phyloP scores from a whole-genome alignment of 2,329 filamentous ascomycete species.

The Paramyrothecium roridum region DNA sequence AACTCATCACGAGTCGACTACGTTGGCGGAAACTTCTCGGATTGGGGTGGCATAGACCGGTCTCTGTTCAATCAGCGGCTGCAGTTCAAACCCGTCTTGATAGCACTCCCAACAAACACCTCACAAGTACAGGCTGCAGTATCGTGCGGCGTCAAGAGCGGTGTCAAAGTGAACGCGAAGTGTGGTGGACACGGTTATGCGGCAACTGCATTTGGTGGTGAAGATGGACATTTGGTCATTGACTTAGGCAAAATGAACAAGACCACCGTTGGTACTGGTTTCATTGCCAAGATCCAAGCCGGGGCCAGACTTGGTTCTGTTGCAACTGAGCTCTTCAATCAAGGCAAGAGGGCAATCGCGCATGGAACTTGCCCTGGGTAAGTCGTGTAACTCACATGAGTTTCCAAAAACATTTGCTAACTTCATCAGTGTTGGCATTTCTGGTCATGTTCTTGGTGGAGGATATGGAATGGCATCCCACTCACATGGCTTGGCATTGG shows the following conservation, averaged over 20 bases:
- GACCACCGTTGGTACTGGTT: slow-evolving; percentile 13
- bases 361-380: slow-evolving; percentile 53
- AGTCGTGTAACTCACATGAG: slow-evolving; percentile 8
- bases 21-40: neutral
- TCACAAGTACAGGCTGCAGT: slow-evolving; percentile 42
- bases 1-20: neutral
- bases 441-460: slow-evolving; percentile 24
- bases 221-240: slow-evolving; percentile 36
- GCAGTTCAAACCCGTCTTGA: neutral
- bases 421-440: slow-evolving; percentile 18
- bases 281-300: slow-evolving; percentile 24
- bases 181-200: slow-evolving; percentile 53
- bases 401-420: too few relatives aligned
- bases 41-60: neutral
- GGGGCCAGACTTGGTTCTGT: slow-evolving; percentile 50
- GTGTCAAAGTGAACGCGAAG: slow-evolving; percentile 46
- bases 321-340: slow-evolving; percentile 33
- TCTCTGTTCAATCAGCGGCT: neutral
- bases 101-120: slow-evolving; percentile 20
- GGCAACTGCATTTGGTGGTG: slow-evolving; percentile 41
- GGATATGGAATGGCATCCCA: slow-evolving; percentile 25
- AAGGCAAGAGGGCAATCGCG: slow-evolving; percentile 37
- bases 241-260: slow-evolving; percentile 34
- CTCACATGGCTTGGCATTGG: slow-evolving; percentile 21
- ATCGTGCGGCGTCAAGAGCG: slow-evolving; percentile 35